These are phyloP conservation scores for Tetracladium marchalianum DNA, from an alignment of 495 filamentous ascomycete species.

Conservation along the genomic window DNA sequence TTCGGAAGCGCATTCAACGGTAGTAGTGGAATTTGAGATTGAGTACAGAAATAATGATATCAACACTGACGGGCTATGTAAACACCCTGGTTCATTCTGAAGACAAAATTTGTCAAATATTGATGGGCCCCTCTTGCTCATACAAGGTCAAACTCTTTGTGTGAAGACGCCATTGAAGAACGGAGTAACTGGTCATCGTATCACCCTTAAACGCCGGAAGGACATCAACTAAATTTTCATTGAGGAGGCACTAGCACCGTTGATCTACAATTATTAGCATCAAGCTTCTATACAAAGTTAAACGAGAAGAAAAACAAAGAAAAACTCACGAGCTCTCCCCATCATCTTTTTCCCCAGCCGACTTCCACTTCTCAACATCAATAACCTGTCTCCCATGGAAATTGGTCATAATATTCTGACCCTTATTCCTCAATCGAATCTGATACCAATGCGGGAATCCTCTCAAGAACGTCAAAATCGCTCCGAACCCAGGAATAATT, in stretches of 20 bases:
- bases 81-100: too few relatives aligned
- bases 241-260: conserved; percentile 13
- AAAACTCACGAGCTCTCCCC: conserved; percentile 12
- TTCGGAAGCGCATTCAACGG: too few relatives aligned
- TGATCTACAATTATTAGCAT: conserved; percentile 3
- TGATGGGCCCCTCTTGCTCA: too few relatives aligned
- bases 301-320: background rate
- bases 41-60: too few relatives aligned
- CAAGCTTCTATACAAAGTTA: background rate
- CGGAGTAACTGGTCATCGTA: too few relatives aligned
- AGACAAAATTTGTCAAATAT: too few relatives aligned
- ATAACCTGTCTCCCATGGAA: conserved; percentile 39
- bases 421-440: conserved; percentile 23
- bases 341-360: conserved; percentile 25
- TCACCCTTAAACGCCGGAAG: too few relatives aligned
- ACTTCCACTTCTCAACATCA: conserved; percentile 33
- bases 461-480: conserved; percentile 23
- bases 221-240: background rate
- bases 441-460: conserved; percentile 38
- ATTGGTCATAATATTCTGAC: conserved; percentile 30
- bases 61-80: too few relatives aligned
- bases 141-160: too few relatives aligned
- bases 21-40: too few relatives aligned
- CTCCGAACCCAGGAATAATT: conserved; percentile 36
- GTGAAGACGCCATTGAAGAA: too few relatives aligned